Base-by-base conservation (phyloP, 2,329 filamentous ascomycete genomes). In the Aspergillus versicolor region DNA sequence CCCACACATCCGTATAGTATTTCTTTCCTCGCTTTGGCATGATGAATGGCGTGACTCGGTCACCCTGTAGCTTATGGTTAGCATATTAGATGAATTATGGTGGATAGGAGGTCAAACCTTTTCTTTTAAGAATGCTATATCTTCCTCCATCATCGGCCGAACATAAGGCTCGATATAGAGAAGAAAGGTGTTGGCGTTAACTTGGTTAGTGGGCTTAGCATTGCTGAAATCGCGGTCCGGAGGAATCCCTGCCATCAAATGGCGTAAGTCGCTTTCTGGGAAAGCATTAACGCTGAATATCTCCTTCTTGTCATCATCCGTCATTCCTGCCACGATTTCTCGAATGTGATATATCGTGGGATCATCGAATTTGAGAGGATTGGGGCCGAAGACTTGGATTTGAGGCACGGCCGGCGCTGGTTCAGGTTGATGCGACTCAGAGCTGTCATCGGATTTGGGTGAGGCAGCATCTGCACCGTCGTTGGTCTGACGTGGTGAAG, bases 181-280 rank as follows among this genome's bases (percentile, higher is more conserved):
- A n/a, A 89, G 88, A 74, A 99, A 99, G 2, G 93, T 96, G 56
- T 86, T 89, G 63, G 94, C 94, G 71, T 90, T 92, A 72, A 97
- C 94, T 78, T 99, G 94, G 67, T 93, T 96, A 19, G 88, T 88
- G 5, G 93, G 92, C 72, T 97, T 99, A 34, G 91, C 89, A 70
- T 86, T 96, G 71, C 91, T 97, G 69, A 97, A 97, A 77, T 99
- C 94, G 72, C 91, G 92, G 73, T 97, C 92, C 1, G 94, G 93
- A 1, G 92, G 90, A 40, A 89, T 87, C 47, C 94, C 94, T 11
- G 93, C 89, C 62, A 96, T 95, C 64, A 94, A 81, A 69, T 97
- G 88, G 57, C 87, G 82, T 8, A 99, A 81, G 68, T 97, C 90
- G 62, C 84, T 88, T 52, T 82, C 83, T 0, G 94, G 94, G 70